Evolutionary conservation across 1,284 basidiomycete species (phyloP).

Genomic region (Pascua sp.): DNA sequence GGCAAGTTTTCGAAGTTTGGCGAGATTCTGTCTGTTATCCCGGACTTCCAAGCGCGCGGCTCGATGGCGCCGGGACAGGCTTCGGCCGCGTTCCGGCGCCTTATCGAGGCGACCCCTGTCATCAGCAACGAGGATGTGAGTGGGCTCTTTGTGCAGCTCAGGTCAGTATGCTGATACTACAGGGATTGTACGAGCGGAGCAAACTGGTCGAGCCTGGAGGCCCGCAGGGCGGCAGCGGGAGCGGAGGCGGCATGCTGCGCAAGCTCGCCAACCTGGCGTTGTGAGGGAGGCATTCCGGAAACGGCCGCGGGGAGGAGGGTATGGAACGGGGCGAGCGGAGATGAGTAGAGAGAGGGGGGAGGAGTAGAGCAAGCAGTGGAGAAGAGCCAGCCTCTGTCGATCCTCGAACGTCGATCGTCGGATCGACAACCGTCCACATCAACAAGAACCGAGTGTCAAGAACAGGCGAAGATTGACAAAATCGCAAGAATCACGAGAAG

Average conservation of each 20-base stretch:
- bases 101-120: slow-evolving; percentile 37
- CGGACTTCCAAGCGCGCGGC: slow-evolving; percentile 37
- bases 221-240: background rate
- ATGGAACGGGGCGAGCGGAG: no score
- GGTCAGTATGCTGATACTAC: slow-evolving; percentile 9
- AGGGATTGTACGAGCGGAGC: slow-evolving; percentile 35
- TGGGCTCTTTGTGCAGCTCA: slow-evolving; percentile 1
- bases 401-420: no score
- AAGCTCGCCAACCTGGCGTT: slow-evolving; percentile 18
- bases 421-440: background rate
- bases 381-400: background rate
- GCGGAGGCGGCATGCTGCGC: slow-evolving; percentile 13
- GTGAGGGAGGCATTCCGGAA: background rate
- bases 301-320: no score
- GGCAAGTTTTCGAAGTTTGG: slow-evolving; percentile 42
- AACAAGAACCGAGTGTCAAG: background rate
- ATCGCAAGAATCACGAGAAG: no score
- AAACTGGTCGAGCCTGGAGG: slow-evolving; percentile 24
- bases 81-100: slow-evolving; percentile 22
- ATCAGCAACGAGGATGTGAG: slow-evolving; percentile 43
- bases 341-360: no score
- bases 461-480: no score
- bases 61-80: slow-evolving; percentile 24
- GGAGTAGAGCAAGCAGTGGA: no score
- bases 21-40: slow-evolving; percentile 36